phyloP scores from a whole-genome alignment of 2,329 filamentous ascomycete species.

The Aspergillus udagawae region DNA sequence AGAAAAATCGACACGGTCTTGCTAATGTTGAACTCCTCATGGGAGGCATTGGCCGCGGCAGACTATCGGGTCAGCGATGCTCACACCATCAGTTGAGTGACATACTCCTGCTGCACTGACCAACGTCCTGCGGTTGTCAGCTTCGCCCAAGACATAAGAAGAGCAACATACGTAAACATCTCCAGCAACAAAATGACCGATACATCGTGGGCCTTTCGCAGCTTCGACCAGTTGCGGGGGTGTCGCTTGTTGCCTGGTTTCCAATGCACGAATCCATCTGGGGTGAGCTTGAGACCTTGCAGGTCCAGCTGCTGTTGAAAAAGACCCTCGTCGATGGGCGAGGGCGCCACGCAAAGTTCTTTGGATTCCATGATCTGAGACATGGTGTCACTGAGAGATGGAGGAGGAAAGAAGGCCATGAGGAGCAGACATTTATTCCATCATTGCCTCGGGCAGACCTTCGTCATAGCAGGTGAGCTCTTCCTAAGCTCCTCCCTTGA shows the following conservation, averaged over 20 bases:
- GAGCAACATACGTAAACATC: slow-evolving; percentile 18
- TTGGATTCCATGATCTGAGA: neutral
- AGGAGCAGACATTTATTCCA: neutral
- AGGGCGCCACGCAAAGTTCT: neutral
- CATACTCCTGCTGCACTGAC: slow-evolving; percentile 10
- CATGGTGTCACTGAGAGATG: neutral
- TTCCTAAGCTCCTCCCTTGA: neutral
- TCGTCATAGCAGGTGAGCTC: neutral
- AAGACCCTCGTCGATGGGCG: neutral
- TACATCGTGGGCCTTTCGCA: slow-evolving; percentile 21
- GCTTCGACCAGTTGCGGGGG: slow-evolving; percentile 19
- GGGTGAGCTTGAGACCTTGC: slow-evolving; percentile 13
- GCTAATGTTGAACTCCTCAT: slow-evolving; percentile 11
- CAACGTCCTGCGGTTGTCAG: slow-evolving; percentile 6
- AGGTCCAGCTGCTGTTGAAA: neutral
- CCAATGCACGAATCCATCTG: slow-evolving; percentile 16
- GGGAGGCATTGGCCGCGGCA: slow-evolving; percentile 13
- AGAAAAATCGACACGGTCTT: slow-evolving; percentile 14
- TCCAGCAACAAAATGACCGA: slow-evolving; percentile 20
- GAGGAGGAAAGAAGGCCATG: neutral
- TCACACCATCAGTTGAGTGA: neutral
- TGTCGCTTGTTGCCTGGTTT: slow-evolving; percentile 14
- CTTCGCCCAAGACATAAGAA: neutral
- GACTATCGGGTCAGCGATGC: slow-evolving; percentile 7
- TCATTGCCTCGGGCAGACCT: neutral